These are phyloP conservation scores for Exophiala sp. DNA, from an alignment of 2,329 filamentous ascomycete species.

Conservation along the genomic window DNA sequence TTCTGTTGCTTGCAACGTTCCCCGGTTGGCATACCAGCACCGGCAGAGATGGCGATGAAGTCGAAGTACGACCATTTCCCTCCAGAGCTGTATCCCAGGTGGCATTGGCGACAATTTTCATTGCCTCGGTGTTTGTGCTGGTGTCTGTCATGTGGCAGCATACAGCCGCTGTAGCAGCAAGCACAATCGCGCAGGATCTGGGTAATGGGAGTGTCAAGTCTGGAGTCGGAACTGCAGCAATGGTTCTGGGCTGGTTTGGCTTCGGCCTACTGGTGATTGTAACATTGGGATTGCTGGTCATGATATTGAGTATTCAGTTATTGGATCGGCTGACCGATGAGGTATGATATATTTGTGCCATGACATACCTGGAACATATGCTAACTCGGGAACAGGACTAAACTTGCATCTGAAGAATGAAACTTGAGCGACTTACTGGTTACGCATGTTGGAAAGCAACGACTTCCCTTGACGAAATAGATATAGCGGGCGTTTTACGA, in stretches of 20 bases:
- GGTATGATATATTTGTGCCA: slow-evolving; percentile 20
- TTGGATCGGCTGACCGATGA: slow-evolving; percentile 59
- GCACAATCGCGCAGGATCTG: slow-evolving; percentile 87
- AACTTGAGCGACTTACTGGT: slow-evolving; percentile 9
- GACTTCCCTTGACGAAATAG: background rate
- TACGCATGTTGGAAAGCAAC: background rate
- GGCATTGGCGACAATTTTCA: slow-evolving; percentile 85
- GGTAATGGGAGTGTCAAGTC: slow-evolving; percentile 83
- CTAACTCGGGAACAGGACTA: slow-evolving; percentile 11
- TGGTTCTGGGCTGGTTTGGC: slow-evolving; percentile 97
- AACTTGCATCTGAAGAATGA: slow-evolving; percentile 2
- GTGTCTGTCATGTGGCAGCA: slow-evolving; percentile 65
- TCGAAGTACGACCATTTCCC: slow-evolving; percentile 91
- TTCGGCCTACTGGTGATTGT: slow-evolving; percentile 92
- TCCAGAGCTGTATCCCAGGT: slow-evolving; percentile 89
- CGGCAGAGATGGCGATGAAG: slow-evolving; percentile 74
- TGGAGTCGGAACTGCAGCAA: slow-evolving; percentile 88
- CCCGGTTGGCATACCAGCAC: slow-evolving; percentile 95
- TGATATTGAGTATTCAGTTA: slow-evolving; percentile 90
- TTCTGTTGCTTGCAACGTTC: slow-evolving; percentile 92
- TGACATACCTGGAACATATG: background rate
- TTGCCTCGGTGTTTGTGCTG: slow-evolving; percentile 62
- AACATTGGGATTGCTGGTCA: slow-evolving; percentile 88
- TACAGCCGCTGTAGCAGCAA: slow-evolving; percentile 91
- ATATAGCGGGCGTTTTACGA: slow-evolving; percentile 8